These are phyloP conservation scores for Barnettozyma wickerhamii DNA, from an alignment of 805 yeast genomes.

Conservation along the genomic window DNA sequence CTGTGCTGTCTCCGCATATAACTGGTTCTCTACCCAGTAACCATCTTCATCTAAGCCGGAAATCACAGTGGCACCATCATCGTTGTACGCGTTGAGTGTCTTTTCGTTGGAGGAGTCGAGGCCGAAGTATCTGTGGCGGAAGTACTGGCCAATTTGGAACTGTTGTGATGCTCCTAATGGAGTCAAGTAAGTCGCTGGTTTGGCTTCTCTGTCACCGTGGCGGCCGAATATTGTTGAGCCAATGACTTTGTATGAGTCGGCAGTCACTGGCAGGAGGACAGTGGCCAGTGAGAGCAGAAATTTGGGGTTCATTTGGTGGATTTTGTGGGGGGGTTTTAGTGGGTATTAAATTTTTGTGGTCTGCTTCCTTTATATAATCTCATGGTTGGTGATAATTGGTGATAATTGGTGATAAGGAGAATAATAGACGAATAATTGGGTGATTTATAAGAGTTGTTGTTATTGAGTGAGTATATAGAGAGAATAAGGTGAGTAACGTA, in stretches of 20 bases:
- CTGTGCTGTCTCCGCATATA: constrained; percentile 32
- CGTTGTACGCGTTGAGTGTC: constrained; percentile 1
- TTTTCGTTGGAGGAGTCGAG: constrained; percentile 24
- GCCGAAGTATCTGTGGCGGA: constrained; percentile 40
- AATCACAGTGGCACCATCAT: constrained; percentile 23
- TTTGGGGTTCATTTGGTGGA: too few species aligned
- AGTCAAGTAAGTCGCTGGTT: constrained; percentile 40
- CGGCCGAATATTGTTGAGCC: constrained; percentile 45
- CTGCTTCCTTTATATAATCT: too few species aligned
- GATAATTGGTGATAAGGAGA: too few species aligned
- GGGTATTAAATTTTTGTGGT: too few species aligned
- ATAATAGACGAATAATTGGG: too few species aligned
- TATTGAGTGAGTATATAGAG: too few species aligned
- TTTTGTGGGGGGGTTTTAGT: too few species aligned
- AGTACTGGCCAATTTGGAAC: constrained; percentile 35
- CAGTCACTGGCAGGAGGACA: background rate
- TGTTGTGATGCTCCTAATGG: constrained; percentile 39
- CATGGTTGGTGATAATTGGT: too few species aligned
- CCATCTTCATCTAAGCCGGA: constrained; percentile 32
- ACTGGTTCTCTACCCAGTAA: constrained; percentile 32
- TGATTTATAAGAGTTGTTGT: too few species aligned
- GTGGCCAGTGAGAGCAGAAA: background rate
- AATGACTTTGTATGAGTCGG: constrained; percentile 6
- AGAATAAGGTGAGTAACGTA: too few species aligned
- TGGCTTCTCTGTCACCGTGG: constrained; percentile 45